phyloP scores from a whole-genome alignment of 106 monocot genomes.

The Dioscorea dumetorum region DNA sequence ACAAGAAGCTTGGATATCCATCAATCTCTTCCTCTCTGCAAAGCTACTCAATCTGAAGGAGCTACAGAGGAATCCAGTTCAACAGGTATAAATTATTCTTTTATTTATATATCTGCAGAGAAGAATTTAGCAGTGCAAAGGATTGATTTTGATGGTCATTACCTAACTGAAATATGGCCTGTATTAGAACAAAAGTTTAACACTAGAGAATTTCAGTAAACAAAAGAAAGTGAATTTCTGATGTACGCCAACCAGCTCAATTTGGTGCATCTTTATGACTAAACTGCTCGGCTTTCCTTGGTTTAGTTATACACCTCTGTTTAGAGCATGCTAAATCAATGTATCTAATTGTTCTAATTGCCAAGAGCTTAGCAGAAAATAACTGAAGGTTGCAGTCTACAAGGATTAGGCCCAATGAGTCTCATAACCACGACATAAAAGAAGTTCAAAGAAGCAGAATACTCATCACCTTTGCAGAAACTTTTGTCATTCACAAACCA shows the following conservation, averaged over 20 bases:
- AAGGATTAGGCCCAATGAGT: too few relatives aligned
- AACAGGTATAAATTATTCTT: neutral
- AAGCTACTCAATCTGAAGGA: conserved; percentile 22
- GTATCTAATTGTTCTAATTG: too few relatives aligned
- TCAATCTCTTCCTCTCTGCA: conserved; percentile 5
- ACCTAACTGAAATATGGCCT: neutral
- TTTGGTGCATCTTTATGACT: too few relatives aligned
- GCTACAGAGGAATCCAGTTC: conserved; percentile 10
- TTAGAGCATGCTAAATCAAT: too few relatives aligned
- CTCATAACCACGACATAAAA: neutral
- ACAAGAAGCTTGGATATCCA: conserved; percentile 10
- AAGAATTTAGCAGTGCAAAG: neutral
- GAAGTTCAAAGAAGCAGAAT: neutral
- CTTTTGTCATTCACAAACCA: neutral
- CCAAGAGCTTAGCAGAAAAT: too few relatives aligned
- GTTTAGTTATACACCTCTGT: too few relatives aligned
- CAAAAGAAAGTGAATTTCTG: too few relatives aligned
- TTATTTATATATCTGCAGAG: neutral
- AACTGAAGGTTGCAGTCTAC: too few relatives aligned
- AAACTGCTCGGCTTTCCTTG: too few relatives aligned
- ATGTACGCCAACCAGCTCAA: too few relatives aligned
- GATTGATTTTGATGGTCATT: neutral
- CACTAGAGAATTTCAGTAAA: neutral
- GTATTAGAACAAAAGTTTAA: neutral
- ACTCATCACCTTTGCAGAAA: neutral